A percentile compares a stretch with the other conserved stretches of the same genome.
phyloP scores from a whole-genome alignment of 2,329 filamentous ascomycete genomes.

The Alternaria sp. region DNA sequence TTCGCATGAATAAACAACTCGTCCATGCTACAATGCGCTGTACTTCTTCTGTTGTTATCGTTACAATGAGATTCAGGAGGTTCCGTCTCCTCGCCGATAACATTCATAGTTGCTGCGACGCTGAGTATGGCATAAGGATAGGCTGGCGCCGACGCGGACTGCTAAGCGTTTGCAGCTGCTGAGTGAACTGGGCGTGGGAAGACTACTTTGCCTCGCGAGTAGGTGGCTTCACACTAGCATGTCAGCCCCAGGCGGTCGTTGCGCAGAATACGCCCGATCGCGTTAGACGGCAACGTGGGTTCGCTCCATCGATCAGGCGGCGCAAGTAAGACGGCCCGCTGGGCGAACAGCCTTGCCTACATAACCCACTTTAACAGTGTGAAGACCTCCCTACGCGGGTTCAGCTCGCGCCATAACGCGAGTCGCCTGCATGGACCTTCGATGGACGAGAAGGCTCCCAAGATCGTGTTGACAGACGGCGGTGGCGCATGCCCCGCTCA shows the following conservation, averaged over 20 bases:
- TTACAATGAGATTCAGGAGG: constrained; percentile 1
- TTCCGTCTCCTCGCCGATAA: constrained; percentile 8
- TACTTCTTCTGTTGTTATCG: not conserved
- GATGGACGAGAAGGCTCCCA: not conserved
- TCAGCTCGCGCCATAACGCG: not conserved
- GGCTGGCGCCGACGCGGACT: not conserved
- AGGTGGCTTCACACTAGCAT: constrained; percentile 36
- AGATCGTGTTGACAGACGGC: not conserved
- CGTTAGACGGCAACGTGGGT: not conserved
- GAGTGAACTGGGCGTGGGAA: constrained; percentile 18
- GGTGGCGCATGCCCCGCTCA: constrained; percentile 12
- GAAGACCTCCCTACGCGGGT: not conserved
- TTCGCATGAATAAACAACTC: not conserved
- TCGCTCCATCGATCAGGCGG: not conserved
- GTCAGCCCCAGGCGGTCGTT: constrained; percentile 7
- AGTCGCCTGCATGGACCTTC: not conserved
- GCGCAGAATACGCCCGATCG: not conserved
- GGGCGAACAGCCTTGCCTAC: constrained; percentile 2
- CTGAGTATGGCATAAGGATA: not conserved
- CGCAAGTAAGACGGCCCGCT: not conserved
- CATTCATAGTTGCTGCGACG: not conserved
- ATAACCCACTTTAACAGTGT: not conserved
- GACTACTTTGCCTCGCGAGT: constrained; percentile 37
- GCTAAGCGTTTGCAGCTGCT: not conserved
- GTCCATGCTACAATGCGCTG: not conserved